Conservation (phyloP, 345 rosid species). For the Clausena lansium region DNA sequence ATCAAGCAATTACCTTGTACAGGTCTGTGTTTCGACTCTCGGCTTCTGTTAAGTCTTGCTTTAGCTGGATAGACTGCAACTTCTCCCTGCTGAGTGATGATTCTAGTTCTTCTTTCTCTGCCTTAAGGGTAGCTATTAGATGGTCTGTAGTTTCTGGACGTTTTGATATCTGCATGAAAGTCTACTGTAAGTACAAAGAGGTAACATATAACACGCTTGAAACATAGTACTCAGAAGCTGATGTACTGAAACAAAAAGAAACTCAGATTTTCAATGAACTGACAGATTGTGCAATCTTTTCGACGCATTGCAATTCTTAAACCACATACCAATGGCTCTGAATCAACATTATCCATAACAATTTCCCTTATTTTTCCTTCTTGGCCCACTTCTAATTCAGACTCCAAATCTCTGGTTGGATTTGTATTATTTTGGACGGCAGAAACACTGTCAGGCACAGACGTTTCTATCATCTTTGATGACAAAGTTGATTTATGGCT, state of each 20-base stretch:
- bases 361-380: slow-evolving; percentile 91
- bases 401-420: slow-evolving; percentile 77
- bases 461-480: slow-evolving; percentile 52
- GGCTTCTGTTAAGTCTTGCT: slow-evolving; percentile 74
- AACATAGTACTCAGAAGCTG: neutral
- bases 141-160: slow-evolving; percentile 45
- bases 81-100: slow-evolving; percentile 69
- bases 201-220: neutral
- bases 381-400: slow-evolving; percentile 71
- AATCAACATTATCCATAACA: slow-evolving; percentile 65
- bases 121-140: slow-evolving; percentile 54
- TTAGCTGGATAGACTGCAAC: slow-evolving; percentile 60
- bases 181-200: neutral
- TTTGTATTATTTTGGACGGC: slow-evolving; percentile 65
- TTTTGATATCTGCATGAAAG: slow-evolving; percentile 50
- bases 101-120: slow-evolving; percentile 83
- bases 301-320: neutral
- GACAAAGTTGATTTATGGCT: slow-evolving; percentile 88
- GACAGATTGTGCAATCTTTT: neutral
- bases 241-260: neutral
- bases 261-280: neutral
- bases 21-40: slow-evolving; percentile 71
- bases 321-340: slow-evolving; percentile 49
- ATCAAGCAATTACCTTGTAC: slow-evolving; percentile 56
- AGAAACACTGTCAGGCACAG: slow-evolving; percentile 78